Evolutionary conservation across 176 grass and related monocot genomes (phyloP).

Genomic region (Raddia guianensis): DNA sequence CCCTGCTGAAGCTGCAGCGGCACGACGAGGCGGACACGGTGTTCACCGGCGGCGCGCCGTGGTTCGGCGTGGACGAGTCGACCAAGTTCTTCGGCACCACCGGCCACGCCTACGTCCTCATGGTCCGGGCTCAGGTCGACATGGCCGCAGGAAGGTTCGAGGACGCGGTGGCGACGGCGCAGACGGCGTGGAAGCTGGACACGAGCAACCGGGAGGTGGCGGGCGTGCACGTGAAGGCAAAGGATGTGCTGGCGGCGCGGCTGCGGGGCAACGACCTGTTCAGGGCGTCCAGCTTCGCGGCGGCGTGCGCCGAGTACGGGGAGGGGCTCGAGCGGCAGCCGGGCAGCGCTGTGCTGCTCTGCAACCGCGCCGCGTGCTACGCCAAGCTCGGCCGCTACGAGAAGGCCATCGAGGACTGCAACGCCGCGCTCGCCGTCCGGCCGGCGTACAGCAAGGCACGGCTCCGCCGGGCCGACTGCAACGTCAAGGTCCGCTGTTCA

Average conservation of each 20-base stretch:
- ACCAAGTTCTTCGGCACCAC: constrained; percentile 69
- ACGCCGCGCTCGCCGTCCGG: constrained; percentile 62
- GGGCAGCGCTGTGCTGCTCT: constrained; percentile 75
- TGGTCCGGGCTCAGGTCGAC: constrained; percentile 73
- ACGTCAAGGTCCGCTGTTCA: constrained; percentile 61
- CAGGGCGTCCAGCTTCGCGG: constrained; percentile 69
- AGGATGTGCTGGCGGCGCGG: constrained; percentile 62
- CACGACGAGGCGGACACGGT: constrained; percentile 80
- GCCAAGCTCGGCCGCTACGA: constrained; percentile 74
- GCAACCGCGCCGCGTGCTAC: constrained; percentile 85
- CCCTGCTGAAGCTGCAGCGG: constrained; percentile 67
- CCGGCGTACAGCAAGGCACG: constrained; percentile 90
- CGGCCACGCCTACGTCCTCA: constrained; percentile 73
- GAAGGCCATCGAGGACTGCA: constrained; percentile 92
- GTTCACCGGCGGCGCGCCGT: constrained; percentile 40
- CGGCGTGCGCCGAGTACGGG: constrained; percentile 75
- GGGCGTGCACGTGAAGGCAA: constrained; percentile 50
- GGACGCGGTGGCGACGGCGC: constrained; percentile 62
- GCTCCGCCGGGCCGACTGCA: constrained; percentile 82
- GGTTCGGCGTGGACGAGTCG: constrained; percentile 69
- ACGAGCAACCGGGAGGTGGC: constrained; percentile 69
- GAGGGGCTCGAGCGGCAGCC: constrained; percentile 69
- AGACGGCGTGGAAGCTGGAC: constrained; percentile 78
- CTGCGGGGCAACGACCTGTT: constrained; percentile 87
- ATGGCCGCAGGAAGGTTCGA: constrained; percentile 85